phyloP scores from a whole-genome alignment of 2,329 filamentous ascomycete genomes.

The Hypoxylon sp. region DNA sequence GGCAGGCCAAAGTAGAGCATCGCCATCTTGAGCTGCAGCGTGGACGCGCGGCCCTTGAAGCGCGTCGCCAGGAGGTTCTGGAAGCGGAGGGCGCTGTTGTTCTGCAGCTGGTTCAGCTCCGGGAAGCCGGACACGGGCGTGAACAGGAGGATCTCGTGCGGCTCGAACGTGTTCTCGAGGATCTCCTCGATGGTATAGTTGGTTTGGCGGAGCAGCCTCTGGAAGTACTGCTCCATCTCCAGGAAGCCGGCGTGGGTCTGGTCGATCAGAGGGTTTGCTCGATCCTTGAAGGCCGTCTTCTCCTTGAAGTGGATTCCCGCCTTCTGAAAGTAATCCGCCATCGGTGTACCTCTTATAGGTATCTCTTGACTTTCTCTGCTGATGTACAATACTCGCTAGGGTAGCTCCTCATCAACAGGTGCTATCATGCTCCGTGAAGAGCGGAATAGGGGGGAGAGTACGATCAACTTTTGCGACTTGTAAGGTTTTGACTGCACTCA shows the following conservation, averaged over 20 bases:
- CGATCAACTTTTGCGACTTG: conserved; percentile 2
- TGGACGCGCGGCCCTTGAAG: conserved; percentile 48
- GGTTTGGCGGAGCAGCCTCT: conserved; percentile 41
- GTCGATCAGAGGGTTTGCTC: conserved; percentile 40
- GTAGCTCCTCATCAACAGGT: conserved; percentile 24
- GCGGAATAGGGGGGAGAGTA: conserved; percentile 5
- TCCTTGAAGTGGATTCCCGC: conserved; percentile 16
- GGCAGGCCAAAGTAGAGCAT: conserved; percentile 62
- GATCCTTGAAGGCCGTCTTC: conserved; percentile 40
- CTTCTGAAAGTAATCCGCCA: conserved; percentile 3
- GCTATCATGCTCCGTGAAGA: conserved; percentile 32
- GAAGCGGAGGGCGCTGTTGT: conserved; percentile 49
- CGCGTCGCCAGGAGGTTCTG: conserved; percentile 47
- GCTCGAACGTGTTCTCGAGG: conserved; percentile 51
- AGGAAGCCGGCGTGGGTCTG: conserved; percentile 38
- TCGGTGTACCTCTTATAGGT: background rate
- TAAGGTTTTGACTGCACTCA: conserved; percentile 14
- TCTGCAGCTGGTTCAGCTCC: conserved; percentile 51
- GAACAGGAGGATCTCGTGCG: conserved; percentile 52
- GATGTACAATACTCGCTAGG: conserved; percentile 4
- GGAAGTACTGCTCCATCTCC: conserved; percentile 48
- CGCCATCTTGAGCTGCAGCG: conserved; percentile 57
- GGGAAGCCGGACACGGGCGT: conserved; percentile 44
- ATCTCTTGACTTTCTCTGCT: background rate
- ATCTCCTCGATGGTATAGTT: conserved; percentile 48